Evolutionary conservation across 768 basidiomycete species (phyloP).

Genomic region (Xanthoconium purpureum): DNA sequence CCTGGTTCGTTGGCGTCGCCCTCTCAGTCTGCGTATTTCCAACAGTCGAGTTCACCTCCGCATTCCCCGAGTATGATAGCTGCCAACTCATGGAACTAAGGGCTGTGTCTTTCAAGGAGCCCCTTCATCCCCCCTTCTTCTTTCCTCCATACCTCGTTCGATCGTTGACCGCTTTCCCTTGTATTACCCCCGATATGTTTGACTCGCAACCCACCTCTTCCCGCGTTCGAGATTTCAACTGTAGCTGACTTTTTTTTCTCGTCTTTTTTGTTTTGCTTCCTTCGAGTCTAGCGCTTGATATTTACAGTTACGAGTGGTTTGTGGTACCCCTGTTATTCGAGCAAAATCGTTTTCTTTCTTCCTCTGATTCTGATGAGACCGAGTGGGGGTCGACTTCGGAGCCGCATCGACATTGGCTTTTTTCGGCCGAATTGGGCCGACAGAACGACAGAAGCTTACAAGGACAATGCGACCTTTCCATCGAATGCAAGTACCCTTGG

Average conservation of each 20-base stretch:
- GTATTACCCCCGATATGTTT: neutral
- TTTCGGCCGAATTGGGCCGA: no score
- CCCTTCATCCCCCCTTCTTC: no score
- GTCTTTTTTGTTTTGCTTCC: neutral
- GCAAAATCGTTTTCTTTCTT: neutral
- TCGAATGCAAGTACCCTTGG: no score
- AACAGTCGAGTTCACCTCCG: slow-evolving; percentile 51
- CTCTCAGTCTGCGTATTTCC: slow-evolving; percentile 50
- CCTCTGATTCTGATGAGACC: neutral
- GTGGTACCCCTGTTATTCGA: neutral
- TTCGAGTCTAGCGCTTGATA: neutral
- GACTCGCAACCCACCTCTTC: neutral
- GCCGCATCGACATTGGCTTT: no score
- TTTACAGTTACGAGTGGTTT: neutral
- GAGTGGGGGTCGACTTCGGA: no score
- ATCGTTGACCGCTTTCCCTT: neutral
- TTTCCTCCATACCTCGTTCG: neutral
- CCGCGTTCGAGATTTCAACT: neutral
- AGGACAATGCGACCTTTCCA: no score
- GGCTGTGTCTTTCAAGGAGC: no score
- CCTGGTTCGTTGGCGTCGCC: slow-evolving; percentile 52
- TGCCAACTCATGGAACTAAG: slow-evolving; percentile 23
- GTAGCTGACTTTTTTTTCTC: neutral
- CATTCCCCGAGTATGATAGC: slow-evolving; percentile 47
- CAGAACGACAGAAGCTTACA: no score